phyloP scores from a whole-genome alignment of 805 yeast species.

The Barnettozyma sucrosica region DNA sequence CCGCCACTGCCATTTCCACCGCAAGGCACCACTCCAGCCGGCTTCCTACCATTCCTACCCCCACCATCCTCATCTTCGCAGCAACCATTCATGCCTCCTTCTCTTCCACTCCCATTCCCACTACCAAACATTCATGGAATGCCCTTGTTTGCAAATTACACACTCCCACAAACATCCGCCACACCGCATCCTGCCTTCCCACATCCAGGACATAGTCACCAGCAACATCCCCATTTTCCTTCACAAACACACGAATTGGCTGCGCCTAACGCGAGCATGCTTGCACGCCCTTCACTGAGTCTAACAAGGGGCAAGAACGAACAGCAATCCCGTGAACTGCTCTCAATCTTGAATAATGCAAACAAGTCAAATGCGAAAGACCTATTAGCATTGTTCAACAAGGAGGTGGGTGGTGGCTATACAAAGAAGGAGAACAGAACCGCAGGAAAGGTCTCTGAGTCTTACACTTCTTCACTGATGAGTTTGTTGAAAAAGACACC shows the following conservation, averaged over 20 bases:
- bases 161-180: constrained; percentile 4
- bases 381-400: constrained; percentile 12
- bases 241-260: constrained; percentile 9
- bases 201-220: constrained; percentile 12
- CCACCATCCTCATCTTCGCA: not conserved
- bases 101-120: not conserved
- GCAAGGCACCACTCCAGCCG: not conserved
- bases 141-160: constrained; percentile 14
- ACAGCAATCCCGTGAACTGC: constrained; percentile 37
- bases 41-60: not conserved
- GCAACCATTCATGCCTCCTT: not conserved
- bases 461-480: constrained; percentile 17
- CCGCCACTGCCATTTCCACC: constrained; percentile 10
- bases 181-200: constrained; percentile 4
- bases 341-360: constrained; percentile 34
- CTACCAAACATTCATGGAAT: constrained; percentile 1
- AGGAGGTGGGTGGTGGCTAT: not conserved
- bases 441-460: constrained; percentile 7
- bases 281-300: constrained; percentile 33
- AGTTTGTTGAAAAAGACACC: constrained; percentile 18
- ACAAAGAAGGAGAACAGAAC: not conserved
- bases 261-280: constrained; percentile 35
- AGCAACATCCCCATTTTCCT: constrained; percentile 12
- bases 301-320: constrained; percentile 21
- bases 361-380: constrained; percentile 13